Conservation (phyloP, 2,329 filamentous ascomycete genomes). For the Juglanconis juglandina region DNA sequence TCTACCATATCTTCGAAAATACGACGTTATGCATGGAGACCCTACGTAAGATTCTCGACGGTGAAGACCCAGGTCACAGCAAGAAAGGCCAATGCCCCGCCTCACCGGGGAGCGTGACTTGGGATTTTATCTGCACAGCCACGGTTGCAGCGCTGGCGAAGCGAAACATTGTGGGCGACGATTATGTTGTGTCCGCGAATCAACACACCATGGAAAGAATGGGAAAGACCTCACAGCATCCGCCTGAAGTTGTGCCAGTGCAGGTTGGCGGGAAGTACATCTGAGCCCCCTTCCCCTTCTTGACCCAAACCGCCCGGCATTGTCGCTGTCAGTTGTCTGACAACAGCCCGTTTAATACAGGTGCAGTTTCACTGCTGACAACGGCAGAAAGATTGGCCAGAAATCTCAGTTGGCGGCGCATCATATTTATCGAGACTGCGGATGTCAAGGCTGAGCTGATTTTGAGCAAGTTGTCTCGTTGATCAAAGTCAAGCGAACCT, state of each 20-base stretch:
- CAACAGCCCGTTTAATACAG: conserved; percentile 23
- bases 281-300: not conserved
- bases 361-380: conserved; percentile 40
- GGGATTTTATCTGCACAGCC: conserved; percentile 47
- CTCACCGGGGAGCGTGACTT: conserved; percentile 43
- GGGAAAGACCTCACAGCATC: conserved; percentile 34
- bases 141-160: conserved; percentile 40
- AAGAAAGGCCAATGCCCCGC: conserved; percentile 50
- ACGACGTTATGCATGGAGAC: conserved; percentile 43
- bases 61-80: conserved; percentile 34
- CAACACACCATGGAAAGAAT: conserved; percentile 36
- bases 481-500: not conserved
- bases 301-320: not conserved
- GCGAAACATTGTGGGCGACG: conserved; percentile 35
- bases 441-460: conserved; percentile 46
- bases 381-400: conserved; percentile 44
- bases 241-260: conserved; percentile 35
- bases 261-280: conserved; percentile 41
- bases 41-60: conserved; percentile 40
- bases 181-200: conserved; percentile 33
- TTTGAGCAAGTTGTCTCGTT: conserved; percentile 2
- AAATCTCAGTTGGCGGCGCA: conserved; percentile 36
- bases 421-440: conserved; percentile 43
- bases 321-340: not conserved
- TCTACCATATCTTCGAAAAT: conserved; percentile 49